phyloP scores from a whole-genome alignment of 2,329 filamentous ascomycete species.

The Paraconiothyrium sp. region DNA sequence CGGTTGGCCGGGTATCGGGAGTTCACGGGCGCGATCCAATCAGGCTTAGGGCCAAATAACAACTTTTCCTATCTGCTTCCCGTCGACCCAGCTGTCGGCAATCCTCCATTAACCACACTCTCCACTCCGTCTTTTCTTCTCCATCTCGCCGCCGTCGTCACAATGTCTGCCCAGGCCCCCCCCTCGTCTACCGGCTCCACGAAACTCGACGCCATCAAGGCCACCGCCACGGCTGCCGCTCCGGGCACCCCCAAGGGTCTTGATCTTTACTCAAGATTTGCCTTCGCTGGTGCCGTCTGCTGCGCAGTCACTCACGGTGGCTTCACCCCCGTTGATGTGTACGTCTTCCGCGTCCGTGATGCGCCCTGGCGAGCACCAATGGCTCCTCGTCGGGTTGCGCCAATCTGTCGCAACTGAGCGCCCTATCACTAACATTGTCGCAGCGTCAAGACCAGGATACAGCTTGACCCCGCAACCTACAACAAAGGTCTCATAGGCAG shows the following conservation, averaged over 20 bases:
- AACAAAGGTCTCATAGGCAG: conserved; percentile 87
- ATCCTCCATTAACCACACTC: conserved; percentile 29
- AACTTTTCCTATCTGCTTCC: conserved; percentile 33
- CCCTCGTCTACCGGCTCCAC: conserved; percentile 60
- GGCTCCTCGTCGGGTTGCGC: conserved; percentile 27
- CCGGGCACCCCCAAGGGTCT: conserved; percentile 69
- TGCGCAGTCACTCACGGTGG: conserved; percentile 97
- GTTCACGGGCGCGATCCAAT: conserved; percentile 15
- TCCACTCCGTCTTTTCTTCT: conserved; percentile 38
- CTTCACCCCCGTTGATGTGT: conserved; percentile 99
- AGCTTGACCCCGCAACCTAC: conserved; percentile 89
- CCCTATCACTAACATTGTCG: conserved; percentile 37
- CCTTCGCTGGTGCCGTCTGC: conserved; percentile 96
- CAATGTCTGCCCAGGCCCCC: conserved; percentile 50
- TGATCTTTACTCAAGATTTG: conserved; percentile 91
- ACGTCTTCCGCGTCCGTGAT: conserved; percentile 61
- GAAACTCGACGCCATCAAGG: conserved; percentile 64
- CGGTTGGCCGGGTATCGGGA: conserved; percentile 18
- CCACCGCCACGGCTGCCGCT: conserved; percentile 55
- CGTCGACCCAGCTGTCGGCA: conserved; percentile 9
- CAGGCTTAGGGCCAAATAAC: conserved; percentile 16
- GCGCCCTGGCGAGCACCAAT: conserved; percentile 33
- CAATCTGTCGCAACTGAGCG: conserved; percentile 12
- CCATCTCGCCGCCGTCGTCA: conserved; percentile 24
- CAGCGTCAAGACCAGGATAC: conserved; percentile 95